These are phyloP conservation scores for Cyberlindnera amylophila DNA, from an alignment of 805 yeast species.

Conservation along the genomic window DNA sequence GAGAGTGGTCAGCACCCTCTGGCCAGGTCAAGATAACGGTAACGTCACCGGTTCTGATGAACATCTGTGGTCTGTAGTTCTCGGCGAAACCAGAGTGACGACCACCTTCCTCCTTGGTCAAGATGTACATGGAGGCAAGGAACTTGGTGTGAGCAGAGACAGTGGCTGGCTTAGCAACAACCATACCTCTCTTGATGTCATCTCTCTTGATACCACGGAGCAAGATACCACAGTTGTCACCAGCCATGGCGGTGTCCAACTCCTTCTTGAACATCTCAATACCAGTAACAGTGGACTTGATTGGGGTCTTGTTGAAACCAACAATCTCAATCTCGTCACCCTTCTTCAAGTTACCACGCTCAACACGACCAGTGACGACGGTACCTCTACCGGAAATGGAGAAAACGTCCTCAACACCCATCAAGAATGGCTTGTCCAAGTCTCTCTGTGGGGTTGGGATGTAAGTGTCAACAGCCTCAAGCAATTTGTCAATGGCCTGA, in stretches of 20 bases:
- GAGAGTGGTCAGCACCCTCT: slow-evolving; percentile 74
- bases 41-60: slow-evolving; percentile 93
- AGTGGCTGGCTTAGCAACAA: slow-evolving; percentile 86
- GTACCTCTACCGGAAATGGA: slow-evolving; percentile 99
- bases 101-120: slow-evolving; percentile 98
- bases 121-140: slow-evolving; percentile 87
- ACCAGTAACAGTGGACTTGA: slow-evolving; percentile 95
- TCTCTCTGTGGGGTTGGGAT: slow-evolving; percentile 98
- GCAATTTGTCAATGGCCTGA: slow-evolving; percentile 74
- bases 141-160: slow-evolving; percentile 91
- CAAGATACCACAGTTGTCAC: slow-evolving; percentile 97
- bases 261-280: slow-evolving; percentile 99
- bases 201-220: slow-evolving; percentile 98
- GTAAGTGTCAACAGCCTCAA: slow-evolving; percentile 89
- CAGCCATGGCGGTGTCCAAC: slow-evolving; percentile 95
- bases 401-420: slow-evolving; percentile 97
- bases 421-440: slow-evolving; percentile 90
- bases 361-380: slow-evolving; percentile 98
- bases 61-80: slow-evolving; percentile 97
- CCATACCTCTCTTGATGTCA: slow-evolving; percentile 96
- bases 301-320: slow-evolving; percentile 80
- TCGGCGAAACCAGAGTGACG: slow-evolving; percentile 97
- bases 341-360: slow-evolving; percentile 95
- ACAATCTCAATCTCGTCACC: slow-evolving; percentile 98
- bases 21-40: slow-evolving; percentile 91